phyloP scores from a whole-genome alignment of 352 stramenopile genomes.

The Peronospora tabacina region DNA sequence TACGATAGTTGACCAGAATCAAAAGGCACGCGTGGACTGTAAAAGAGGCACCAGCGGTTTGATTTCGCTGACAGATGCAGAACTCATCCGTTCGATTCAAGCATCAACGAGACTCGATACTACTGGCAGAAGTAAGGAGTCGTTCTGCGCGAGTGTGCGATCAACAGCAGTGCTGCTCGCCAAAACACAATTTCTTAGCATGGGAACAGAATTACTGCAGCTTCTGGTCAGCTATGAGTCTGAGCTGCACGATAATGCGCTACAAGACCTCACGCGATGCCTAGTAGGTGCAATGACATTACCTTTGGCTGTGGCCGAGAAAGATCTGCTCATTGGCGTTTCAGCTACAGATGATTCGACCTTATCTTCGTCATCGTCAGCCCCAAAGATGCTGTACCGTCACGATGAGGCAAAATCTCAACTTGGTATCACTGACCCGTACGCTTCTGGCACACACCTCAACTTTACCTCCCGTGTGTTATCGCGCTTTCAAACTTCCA shows the following conservation, averaged over 20 bases:
- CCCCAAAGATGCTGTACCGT: constrained; percentile 22
- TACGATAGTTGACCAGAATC: constrained; percentile 8
- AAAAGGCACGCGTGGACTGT: constrained; percentile 12
- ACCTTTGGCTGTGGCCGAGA: constrained; percentile 47
- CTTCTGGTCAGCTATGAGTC: constrained; percentile 57
- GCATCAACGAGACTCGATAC: constrained; percentile 16
- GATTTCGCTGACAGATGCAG: constrained; percentile 20
- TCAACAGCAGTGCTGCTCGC: constrained; percentile 36
- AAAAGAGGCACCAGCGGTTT: constrained; percentile 2
- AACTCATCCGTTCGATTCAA: constrained; percentile 31
- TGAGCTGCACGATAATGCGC: constrained; percentile 33
- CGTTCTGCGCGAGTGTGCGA: constrained; percentile 21
- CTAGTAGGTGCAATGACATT: constrained; percentile 46
- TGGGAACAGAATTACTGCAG: constrained; percentile 64
- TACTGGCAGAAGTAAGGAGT: constrained; percentile 3
- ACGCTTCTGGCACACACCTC: constrained; percentile 16
- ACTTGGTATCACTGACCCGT: constrained; percentile 5
- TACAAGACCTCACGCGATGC: constrained; percentile 57
- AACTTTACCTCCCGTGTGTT: constrained; percentile 69
- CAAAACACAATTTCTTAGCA: constrained; percentile 63
- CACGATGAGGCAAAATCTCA: constrained; percentile 10
- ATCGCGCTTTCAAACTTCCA: constrained; percentile 53
- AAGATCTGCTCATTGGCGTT: constrained; percentile 33
- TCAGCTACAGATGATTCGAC: constrained; percentile 18
- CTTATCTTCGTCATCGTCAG: constrained; percentile 20